phyloP scores from a whole-genome alignment of 208 protist genomes.

The Spongospora subterranea region DNA sequence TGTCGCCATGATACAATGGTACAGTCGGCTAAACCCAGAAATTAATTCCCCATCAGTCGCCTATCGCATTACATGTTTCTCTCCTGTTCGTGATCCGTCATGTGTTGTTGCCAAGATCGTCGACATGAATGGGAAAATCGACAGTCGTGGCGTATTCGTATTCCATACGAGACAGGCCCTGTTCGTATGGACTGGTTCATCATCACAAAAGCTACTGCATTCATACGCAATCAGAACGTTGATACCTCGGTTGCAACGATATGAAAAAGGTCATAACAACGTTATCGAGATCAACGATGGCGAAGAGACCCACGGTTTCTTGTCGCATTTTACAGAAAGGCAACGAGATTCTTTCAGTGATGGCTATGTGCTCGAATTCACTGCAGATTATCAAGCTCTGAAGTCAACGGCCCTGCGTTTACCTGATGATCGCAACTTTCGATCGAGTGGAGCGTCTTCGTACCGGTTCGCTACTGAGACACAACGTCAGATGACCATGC shows the following conservation, averaged over 20 bases:
- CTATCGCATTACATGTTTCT: background rate
- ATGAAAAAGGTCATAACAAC: background rate
- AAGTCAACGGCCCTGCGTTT: background rate
- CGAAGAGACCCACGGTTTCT: background rate
- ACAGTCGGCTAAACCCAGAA: background rate
- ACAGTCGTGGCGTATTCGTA: slow-evolving; percentile 4
- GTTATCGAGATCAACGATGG: slow-evolving; percentile 8
- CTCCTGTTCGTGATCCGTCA: background rate
- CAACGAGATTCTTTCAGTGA: background rate
- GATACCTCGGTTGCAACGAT: slow-evolving; percentile 15
- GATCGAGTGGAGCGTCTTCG: background rate
- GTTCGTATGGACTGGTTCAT: background rate
- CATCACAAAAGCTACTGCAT: background rate
- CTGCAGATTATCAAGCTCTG: background rate
- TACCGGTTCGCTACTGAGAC: background rate
- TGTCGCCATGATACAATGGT: slow-evolving; percentile 26
- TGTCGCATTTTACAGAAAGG: background rate
- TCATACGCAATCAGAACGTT: background rate
- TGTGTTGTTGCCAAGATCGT: background rate
- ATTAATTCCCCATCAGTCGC: background rate
- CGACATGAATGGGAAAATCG: background rate
- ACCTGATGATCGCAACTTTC: background rate
- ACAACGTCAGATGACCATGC: background rate
- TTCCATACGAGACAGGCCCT: background rate
- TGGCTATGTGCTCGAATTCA: background rate